Conservation (phyloP, 306 rosid genomes). For the Bauhinia variegata region DNA sequence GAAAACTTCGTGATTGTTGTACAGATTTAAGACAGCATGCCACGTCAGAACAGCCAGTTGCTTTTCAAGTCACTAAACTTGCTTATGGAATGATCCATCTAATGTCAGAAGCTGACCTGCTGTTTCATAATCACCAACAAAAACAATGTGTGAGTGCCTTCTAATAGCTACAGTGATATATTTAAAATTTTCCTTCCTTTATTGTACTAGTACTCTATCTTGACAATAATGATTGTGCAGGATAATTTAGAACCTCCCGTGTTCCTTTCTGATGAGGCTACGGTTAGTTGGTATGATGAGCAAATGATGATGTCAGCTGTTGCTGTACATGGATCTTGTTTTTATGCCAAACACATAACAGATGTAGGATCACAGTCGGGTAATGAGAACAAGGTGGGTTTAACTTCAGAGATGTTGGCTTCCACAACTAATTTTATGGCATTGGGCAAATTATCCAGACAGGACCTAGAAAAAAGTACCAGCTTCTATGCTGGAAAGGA, state of each 20-base stretch:
- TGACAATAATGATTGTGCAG: conserved; percentile 51
- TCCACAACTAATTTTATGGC: conserved; percentile 54
- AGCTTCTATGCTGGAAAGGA: conserved; percentile 34
- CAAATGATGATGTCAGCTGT: conserved; percentile 69
- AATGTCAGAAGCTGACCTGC: conserved; percentile 69
- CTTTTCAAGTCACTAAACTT: conserved; percentile 55
- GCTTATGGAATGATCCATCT: conserved; percentile 65
- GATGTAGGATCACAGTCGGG: conserved; percentile 56
- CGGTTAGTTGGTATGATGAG: conserved; percentile 56
- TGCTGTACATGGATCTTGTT: conserved; percentile 81
- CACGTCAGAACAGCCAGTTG: conserved; percentile 51
- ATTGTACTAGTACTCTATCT: conserved; percentile 20
- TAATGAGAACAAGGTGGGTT: conserved; percentile 48
- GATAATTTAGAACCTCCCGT: conserved; percentile 61
- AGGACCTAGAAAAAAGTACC: conserved; percentile 30
- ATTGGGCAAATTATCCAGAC: conserved; percentile 62
- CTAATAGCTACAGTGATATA: conserved; percentile 6
- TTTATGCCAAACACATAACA: conserved; percentile 55
- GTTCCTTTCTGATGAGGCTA: conserved; percentile 53
- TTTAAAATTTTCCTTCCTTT: conserved; percentile 6
- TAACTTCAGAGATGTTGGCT: conserved; percentile 67
- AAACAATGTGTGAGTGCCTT: conserved; percentile 57
- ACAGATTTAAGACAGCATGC: conserved; percentile 57
- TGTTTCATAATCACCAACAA: conserved; percentile 54
- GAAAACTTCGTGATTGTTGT: conserved; percentile 50